Evolutionary conservation across 2,329 filamentous ascomycete species (phyloP).

Genomic region (Trichoderma sp.): DNA sequence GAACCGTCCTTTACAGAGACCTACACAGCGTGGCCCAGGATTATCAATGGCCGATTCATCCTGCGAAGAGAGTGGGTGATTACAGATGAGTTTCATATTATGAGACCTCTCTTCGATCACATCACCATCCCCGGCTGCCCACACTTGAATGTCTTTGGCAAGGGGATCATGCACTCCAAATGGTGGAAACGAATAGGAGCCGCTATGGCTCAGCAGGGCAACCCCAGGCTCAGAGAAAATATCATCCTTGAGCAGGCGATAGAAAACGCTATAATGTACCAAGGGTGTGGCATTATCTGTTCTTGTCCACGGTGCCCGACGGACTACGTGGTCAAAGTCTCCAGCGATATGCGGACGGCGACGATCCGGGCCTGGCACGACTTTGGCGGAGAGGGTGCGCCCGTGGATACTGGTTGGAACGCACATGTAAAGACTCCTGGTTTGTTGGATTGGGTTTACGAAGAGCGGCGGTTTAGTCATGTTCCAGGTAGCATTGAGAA

Average conservation of each 20-base stretch:
- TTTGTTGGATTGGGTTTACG: background rate
- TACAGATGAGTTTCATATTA: background rate
- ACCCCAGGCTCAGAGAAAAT: background rate
- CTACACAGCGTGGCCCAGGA: background rate
- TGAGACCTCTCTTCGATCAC: background rate
- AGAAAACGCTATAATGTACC: background rate
- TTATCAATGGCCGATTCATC: background rate
- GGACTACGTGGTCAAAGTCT: background rate
- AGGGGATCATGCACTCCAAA: background rate
- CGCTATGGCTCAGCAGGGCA: background rate
- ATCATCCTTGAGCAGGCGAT: background rate
- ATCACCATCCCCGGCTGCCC: background rate
- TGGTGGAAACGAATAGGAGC: background rate
- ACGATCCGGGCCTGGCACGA: background rate
- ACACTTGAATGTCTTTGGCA: background rate
- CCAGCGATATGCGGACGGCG: background rate
- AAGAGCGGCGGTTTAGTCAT: background rate
- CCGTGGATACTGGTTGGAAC: background rate
- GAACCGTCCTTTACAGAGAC: background rate
- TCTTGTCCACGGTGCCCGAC: background rate
- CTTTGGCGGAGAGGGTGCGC: background rate
- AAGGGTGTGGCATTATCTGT: background rate
- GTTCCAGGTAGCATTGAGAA: background rate
- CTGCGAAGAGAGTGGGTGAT: background rate
- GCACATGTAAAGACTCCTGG: background rate